Percentiles rank a stretch among this genome's conserved stretches.
Evolutionary conservation across 192 early-diverging fungal species (phyloP).

Genomic region (Backusella tuberculispora): DNA sequence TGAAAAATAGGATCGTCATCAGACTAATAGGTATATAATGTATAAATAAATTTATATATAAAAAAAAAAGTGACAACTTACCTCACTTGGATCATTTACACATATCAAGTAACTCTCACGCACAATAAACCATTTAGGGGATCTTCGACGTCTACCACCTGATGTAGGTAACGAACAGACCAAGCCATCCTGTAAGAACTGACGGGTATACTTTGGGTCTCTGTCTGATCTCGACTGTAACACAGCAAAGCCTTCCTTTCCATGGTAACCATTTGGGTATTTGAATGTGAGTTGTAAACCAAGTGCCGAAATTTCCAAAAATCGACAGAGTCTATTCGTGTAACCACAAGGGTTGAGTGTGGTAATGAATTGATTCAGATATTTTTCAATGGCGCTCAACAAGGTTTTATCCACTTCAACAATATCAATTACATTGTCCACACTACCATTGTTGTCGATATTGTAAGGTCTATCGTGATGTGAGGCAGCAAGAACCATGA

Average conservation of each 20-base stretch:
- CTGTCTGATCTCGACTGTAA: slow-evolving; percentile 53
- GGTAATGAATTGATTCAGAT: slow-evolving; percentile 44
- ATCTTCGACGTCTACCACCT: slow-evolving; percentile 22
- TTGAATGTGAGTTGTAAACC: slow-evolving; percentile 35
- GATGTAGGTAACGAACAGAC: background rate
- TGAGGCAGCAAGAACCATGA: background rate
- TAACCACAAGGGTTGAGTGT: slow-evolving; percentile 43
- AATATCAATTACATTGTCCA: background rate
- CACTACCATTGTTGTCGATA: background rate
- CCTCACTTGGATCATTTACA: slow-evolving; percentile 48
- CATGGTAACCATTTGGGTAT: slow-evolving; percentile 51
- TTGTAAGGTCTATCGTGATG: background rate
- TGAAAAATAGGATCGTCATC: background rate
- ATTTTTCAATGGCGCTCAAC: slow-evolving; percentile 11
- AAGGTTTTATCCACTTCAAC: background rate
- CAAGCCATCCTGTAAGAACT: slow-evolving; percentile 15
- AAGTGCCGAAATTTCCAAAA: slow-evolving; percentile 53
- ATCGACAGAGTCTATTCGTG: slow-evolving; percentile 52
- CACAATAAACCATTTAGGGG: slow-evolving; percentile 70
- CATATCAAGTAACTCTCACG: slow-evolving; percentile 62
- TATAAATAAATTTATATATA: background rate
- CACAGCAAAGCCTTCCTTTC: slow-evolving; percentile 70
- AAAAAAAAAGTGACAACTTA: slow-evolving; percentile 30
- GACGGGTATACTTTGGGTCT: slow-evolving; percentile 29
- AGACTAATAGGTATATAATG: background rate